phyloP scores from a whole-genome alignment of 345 rosid species.

The Clarkia xantiana region DNA sequence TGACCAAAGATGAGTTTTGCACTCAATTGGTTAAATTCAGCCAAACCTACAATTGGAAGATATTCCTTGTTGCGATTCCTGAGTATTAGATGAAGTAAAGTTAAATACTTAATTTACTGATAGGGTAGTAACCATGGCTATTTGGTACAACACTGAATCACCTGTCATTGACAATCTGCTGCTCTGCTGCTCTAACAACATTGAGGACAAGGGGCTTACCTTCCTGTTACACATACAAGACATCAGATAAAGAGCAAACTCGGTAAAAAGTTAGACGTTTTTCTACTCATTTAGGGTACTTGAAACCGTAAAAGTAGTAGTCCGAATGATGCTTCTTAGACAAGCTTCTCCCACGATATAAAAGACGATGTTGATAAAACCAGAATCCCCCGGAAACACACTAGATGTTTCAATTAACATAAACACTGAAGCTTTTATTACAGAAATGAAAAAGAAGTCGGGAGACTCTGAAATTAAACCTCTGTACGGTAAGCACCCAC shows the following conservation, averaged over 20 bases:
- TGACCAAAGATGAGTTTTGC: constrained; percentile 74
- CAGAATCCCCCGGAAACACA: neutral
- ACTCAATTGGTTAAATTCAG: constrained; percentile 71
- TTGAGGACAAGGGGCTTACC: constrained; percentile 67
- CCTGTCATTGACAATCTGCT: constrained; percentile 55
- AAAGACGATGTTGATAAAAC: neutral
- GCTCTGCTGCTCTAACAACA: constrained; percentile 72
- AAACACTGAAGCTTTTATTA: neutral
- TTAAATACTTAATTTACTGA: constrained; percentile 2
- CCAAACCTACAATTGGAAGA: constrained; percentile 75
- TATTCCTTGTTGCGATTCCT: constrained; percentile 70
- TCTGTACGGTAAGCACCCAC: constrained; percentile 94
- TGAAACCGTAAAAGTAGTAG: no score
- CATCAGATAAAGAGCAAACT: neutral
- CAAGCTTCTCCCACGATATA: no score
- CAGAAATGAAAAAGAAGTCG: neutral
- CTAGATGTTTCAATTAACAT: neutral
- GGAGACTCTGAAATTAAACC: constrained; percentile 19
- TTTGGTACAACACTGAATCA: neutral
- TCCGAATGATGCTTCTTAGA: no score
- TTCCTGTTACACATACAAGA: constrained; percentile 25
- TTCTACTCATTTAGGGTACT: neutral
- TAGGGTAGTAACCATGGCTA: neutral
- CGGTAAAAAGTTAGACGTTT: neutral
- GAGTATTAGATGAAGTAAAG: constrained; percentile 5